A percentile compares a stretch with the other conserved stretches of the same genome.
phyloP scores from a whole-genome alignment of 805 yeast genomes.

The Lachancea kluyveri region DNA sequence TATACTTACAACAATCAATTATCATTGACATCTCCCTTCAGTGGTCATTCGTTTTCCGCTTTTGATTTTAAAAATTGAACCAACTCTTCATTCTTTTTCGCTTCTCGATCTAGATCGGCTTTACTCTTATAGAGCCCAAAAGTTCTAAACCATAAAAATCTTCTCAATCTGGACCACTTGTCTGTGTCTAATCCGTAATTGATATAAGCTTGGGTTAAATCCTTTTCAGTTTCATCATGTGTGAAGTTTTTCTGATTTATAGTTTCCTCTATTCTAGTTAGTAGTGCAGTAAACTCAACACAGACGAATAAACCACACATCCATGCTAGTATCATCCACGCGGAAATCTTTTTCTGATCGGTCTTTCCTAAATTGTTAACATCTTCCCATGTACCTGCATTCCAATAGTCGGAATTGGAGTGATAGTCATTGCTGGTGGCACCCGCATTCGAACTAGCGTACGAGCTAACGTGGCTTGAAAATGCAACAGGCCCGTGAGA shows the following conservation, averaged over 20 bases:
- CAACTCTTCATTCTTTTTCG: slow-evolving; percentile 65
- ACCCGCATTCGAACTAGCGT: slow-evolving; percentile 7
- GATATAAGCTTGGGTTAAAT: slow-evolving; percentile 36
- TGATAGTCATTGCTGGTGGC: slow-evolving; percentile 27
- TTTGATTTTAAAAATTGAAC: slow-evolving; percentile 43
- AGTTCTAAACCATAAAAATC: slow-evolving; percentile 53
- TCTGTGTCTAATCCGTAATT: slow-evolving; percentile 49
- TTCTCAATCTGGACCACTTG: slow-evolving; percentile 43
- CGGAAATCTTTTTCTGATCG: slow-evolving; percentile 37
- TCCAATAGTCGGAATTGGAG: slow-evolving; percentile 42
- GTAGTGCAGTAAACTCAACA: slow-evolving; percentile 36
- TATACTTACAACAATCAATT: no score
- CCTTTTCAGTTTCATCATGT: slow-evolving; percentile 37
- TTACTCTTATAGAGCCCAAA: slow-evolving; percentile 29
- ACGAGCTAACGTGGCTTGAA: slow-evolving; percentile 4
- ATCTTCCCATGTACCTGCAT: slow-evolving; percentile 62
- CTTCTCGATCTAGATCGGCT: slow-evolving; percentile 32
- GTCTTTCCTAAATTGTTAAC: slow-evolving; percentile 34
- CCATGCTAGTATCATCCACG: slow-evolving; percentile 35
- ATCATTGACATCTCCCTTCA: no score
- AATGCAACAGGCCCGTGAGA: slow-evolving; percentile 28
- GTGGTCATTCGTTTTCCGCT: no score
- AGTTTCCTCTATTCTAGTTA: slow-evolving; percentile 34
- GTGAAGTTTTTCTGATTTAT: slow-evolving; percentile 28
- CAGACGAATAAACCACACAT: slow-evolving; percentile 34